Evolutionary conservation across 2,329 filamentous ascomycete species (phyloP).

Genomic region (Fusarium torulosum): DNA sequence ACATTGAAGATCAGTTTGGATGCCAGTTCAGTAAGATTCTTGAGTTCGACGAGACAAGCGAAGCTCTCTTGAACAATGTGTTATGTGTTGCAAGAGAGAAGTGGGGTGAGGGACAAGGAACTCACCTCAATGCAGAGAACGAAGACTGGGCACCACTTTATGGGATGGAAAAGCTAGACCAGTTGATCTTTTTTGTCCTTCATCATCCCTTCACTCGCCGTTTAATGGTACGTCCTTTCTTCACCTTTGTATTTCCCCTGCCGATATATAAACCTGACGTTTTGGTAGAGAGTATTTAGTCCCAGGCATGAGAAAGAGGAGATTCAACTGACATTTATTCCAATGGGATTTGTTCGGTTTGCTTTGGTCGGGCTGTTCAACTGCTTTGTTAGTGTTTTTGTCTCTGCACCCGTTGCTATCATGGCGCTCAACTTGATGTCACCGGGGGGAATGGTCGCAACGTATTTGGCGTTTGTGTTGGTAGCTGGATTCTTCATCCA

Average conservation of each 20-base stretch:
- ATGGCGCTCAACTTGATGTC: slow-evolving; percentile 15
- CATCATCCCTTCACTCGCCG: slow-evolving; percentile 2
- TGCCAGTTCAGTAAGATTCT: slow-evolving; percentile 12
- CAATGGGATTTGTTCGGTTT: background rate
- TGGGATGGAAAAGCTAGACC: slow-evolving; percentile 10
- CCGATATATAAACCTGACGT: background rate
- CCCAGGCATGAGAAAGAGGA: background rate
- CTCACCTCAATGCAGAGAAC: slow-evolving; percentile 6
- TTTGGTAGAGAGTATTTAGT: background rate
- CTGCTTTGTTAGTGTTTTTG: slow-evolving; percentile 9
- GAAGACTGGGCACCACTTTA: slow-evolving; percentile 19
- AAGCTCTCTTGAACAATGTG: background rate
- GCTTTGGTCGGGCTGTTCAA: slow-evolving; percentile 13
- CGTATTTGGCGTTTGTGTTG: slow-evolving; percentile 24
- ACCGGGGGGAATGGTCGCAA: slow-evolving; percentile 1
- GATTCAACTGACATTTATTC: background rate
- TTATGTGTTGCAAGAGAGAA: background rate
- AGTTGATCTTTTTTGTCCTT: background rate
- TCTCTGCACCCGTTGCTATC: slow-evolving; percentile 22
- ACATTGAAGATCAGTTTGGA: slow-evolving; percentile 13
- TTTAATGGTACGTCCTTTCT: slow-evolving; percentile 10
- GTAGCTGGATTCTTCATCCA: slow-evolving; percentile 20
- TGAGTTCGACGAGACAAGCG: slow-evolving; percentile 12
- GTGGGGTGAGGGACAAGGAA: slow-evolving; percentile 15
- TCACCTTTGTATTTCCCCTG: no score